Conservation (phyloP, 2,329 filamentous ascomycete species). For the Pezicula carpinea region DNA sequence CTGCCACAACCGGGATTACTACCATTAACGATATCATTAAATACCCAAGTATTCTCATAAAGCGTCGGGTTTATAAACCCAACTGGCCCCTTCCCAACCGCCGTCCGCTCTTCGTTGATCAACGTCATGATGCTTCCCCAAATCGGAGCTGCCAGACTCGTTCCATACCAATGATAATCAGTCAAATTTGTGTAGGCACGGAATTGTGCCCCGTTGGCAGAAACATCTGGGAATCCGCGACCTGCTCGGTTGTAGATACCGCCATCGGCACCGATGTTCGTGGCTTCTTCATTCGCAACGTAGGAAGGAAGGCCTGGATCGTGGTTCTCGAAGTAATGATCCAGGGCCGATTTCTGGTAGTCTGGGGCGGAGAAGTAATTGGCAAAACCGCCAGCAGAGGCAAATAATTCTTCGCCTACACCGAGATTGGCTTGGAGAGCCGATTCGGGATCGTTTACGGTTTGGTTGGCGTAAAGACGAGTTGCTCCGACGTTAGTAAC, state of each 20-base stretch:
- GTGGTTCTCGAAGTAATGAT: slow-evolving; percentile 20
- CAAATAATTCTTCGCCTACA: slow-evolving; percentile 51
- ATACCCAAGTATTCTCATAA: slow-evolving; percentile 21
- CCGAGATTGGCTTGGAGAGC: slow-evolving; percentile 31
- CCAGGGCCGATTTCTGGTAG: slow-evolving; percentile 37
- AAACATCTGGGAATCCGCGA: slow-evolving; percentile 44
- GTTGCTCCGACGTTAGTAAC: slow-evolving; percentile 50
- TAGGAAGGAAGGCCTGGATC: slow-evolving; percentile 20
- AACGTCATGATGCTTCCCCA: slow-evolving; percentile 37
- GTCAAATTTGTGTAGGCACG: slow-evolving; percentile 36
- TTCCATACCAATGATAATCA: slow-evolving; percentile 42
- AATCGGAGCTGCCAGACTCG: slow-evolving; percentile 39
- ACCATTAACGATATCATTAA: slow-evolving; percentile 30
- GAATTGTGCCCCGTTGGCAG: slow-evolving; percentile 38
- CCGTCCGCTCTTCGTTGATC: slow-evolving; percentile 35
- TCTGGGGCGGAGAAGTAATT: slow-evolving; percentile 40
- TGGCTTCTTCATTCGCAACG: slow-evolving; percentile 7
- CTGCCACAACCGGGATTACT: slow-evolving; percentile 29
- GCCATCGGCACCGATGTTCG: slow-evolving; percentile 30
- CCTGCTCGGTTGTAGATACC: slow-evolving; percentile 42
- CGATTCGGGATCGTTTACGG: slow-evolving; percentile 31
- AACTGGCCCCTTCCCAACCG: slow-evolving; percentile 29
- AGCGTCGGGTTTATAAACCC: slow-evolving; percentile 34
- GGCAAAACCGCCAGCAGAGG: slow-evolving; percentile 72
- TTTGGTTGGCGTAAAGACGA: slow-evolving; percentile 34